Conservation (phyloP, 306 rosid species). For the Senna siamea region DNA sequence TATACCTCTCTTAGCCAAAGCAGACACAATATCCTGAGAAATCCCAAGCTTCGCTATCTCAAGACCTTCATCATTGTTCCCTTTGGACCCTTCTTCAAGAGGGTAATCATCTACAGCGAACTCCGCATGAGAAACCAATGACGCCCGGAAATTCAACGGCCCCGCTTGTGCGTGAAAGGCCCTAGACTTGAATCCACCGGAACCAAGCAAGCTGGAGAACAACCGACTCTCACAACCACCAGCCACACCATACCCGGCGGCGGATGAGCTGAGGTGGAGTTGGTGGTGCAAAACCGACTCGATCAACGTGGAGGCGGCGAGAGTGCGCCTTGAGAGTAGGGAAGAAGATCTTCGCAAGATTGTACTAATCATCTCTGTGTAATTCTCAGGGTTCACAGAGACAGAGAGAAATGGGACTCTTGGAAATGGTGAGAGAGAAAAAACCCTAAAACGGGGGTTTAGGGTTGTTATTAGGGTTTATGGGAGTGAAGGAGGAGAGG, state of each 20-base stretch:
- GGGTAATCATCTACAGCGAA: slow-evolving; percentile 61
- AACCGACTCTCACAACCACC: slow-evolving; percentile 18
- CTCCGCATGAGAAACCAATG: slow-evolving; percentile 52
- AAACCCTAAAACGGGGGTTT: slow-evolving; percentile 2
- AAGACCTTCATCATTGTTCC: slow-evolving; percentile 66
- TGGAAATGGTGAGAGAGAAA: neutral
- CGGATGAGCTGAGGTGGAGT: slow-evolving; percentile 13
- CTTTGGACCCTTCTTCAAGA: slow-evolving; percentile 49
- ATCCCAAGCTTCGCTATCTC: slow-evolving; percentile 82
- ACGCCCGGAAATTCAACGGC: slow-evolving; percentile 60
- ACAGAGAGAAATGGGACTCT: neutral
- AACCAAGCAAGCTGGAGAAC: slow-evolving; percentile 20
- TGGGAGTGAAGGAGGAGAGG: neutral
- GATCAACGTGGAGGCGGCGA: slow-evolving; percentile 52
- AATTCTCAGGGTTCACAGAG: neutral
- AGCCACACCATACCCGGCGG: slow-evolving; percentile 21
- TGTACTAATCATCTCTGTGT: slow-evolving; percentile 44
- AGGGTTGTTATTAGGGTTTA: neutral
- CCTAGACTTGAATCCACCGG: slow-evolving; percentile 22
- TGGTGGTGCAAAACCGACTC: slow-evolving; percentile 36
- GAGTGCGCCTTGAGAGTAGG: slow-evolving; percentile 39
- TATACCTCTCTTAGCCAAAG: slow-evolving; percentile 83
- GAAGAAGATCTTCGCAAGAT: slow-evolving; percentile 54
- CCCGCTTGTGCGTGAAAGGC: slow-evolving; percentile 55
- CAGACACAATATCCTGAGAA: slow-evolving; percentile 71